Evolutionary conservation across 2,329 filamentous ascomycete species (phyloP), one percentile per base, ranked within the genome.

Genomic region (Diplodia sapinea): DNA sequence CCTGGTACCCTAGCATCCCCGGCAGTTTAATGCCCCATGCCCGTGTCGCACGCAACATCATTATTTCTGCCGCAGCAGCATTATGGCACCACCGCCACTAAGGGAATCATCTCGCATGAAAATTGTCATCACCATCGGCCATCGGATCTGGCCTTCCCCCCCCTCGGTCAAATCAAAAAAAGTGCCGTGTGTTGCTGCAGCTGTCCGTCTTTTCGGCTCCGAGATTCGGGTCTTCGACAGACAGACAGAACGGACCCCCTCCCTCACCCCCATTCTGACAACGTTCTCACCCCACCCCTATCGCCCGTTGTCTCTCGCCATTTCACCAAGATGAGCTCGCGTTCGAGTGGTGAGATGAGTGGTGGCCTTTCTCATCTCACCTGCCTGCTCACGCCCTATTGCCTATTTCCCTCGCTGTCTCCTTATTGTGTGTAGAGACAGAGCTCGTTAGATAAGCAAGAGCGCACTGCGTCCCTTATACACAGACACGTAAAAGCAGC

Each of bases 61-160:
- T 12, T 36, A 36, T 36, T 36, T 36, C 33, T 36, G 8, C 11
- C 33, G 9, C 33, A 9, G 33, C 31, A 36, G 33, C 33, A 36
- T 36, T 3, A 36, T 36, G 33, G 33, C 33, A 36, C 33, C 33
- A 12, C 8, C 33, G 33, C 33, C 8, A 36, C 33, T 9, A n/a
- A 11, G 8, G 33, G 7, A 36, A 55, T 31, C 51, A 54, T 33
- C 52, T 55, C 52, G 52, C 52, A 55, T 55, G 52, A 55, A 47
- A 47, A 47, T 47, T 47, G 17, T 20, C 43, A 36, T 36, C 33
- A 33, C 9, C 31, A 36, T 36, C 33, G 33, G 33, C 33, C 33
- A 47, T 47, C n/a, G 17, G 43, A 26, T 26, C 43, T 47, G n/a
- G 40, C 17, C 33, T 11, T 6, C 11, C 33, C 8, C 11, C 33